Base-by-base conservation (phyloP, 2,329 filamentous ascomycete species). In the Fusarium sp. region DNA sequence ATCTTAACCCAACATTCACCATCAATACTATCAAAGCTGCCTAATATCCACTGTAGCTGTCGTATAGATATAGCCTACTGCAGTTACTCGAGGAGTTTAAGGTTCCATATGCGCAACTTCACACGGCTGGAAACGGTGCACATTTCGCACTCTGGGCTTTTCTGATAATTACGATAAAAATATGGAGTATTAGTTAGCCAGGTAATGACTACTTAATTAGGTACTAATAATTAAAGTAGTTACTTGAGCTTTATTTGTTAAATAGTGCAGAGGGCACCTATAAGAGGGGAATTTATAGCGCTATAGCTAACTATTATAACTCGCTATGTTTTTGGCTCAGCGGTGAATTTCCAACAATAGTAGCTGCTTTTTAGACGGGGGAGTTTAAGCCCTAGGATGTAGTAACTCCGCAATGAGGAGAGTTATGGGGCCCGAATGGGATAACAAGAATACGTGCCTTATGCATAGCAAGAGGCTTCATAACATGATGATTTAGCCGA, bases 1-100 rank as follows among this genome's bases (percentile, higher is more conserved):
- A 66, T 37, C 65, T 67, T 41, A 52, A 60, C 31, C 68, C 69
- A 18, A 61, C 71, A 4, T 74, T 66, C 37, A 61, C 67, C 4
- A 65, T 78, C 44, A 72, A 77, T 28, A 75, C 73, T 2, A 68
- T 71, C 41, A 76, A 75, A 53, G 72, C 68, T 23, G 72, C 70
- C 30, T 71, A 77, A 40, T 65, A 68, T 62, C 68, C 70, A 16
- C 64, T 77, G 5, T 55, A 73, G 48, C 58, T 77, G 34, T 70
- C 55, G 10, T 75, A 74, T 40, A 54, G 72, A n/a, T 70, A 71
- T 16, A 66, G 62, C 31, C 55, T 76, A 12, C 60, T 66, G 51
- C 66, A 67, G 28, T 54, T 77, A 2, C 72, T 77, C 3, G 53
- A 68, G 6, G 40, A 62, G 27, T 47, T 75, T 9, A 41, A 62